Percentiles rank a stretch among this genome's conserved stretches.
phyloP scores from a whole-genome alignment of 1,284 basidiomycete species.

The Entoloma clypeatum region DNA sequence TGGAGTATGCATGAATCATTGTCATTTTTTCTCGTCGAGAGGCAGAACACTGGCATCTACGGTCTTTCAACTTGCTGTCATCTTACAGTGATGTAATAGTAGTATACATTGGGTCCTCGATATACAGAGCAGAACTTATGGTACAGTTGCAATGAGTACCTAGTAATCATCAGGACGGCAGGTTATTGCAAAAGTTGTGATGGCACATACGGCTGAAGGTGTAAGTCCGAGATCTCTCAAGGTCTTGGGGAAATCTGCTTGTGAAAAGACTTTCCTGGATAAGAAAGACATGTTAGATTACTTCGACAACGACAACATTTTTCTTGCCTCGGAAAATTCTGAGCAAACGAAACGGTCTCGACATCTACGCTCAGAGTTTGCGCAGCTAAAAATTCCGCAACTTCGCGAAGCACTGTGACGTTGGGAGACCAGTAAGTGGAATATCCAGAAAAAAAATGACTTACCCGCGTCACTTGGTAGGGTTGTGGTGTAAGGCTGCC shows the following conservation, averaged over 20 bases:
- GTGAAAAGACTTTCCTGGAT: conserved; percentile 65
- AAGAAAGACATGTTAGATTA: neutral
- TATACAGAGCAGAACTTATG: conserved; percentile 22
- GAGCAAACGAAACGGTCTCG: conserved; percentile 71
- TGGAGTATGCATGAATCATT: conserved; percentile 39
- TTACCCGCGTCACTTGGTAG: conserved; percentile 75
- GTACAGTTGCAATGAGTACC: conserved; percentile 52
- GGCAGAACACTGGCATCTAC: too few relatives aligned
- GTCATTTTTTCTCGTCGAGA: neutral
- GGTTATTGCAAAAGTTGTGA: neutral
- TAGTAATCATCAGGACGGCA: conserved; percentile 19
- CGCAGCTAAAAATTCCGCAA: conserved; percentile 81
- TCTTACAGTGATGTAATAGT: conserved; percentile 8
- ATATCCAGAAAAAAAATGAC: conserved; percentile 27
- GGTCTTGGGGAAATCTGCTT: conserved; percentile 62
- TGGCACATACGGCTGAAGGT: conserved; percentile 63
- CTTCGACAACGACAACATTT: conserved; percentile 2
- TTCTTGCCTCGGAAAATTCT: conserved; percentile 79
- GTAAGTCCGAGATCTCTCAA: conserved; percentile 72
- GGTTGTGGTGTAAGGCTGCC: conserved; percentile 76
- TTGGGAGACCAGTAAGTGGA: neutral
- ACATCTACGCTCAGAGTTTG: conserved; percentile 69
- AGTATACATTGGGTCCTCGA: conserved; percentile 12
- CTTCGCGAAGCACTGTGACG: conserved; percentile 65
- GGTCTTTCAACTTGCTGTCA: neutral